Evolutionary conservation across 176 grass and related monocot species (phyloP).

Genomic region (Oryza punctata): DNA sequence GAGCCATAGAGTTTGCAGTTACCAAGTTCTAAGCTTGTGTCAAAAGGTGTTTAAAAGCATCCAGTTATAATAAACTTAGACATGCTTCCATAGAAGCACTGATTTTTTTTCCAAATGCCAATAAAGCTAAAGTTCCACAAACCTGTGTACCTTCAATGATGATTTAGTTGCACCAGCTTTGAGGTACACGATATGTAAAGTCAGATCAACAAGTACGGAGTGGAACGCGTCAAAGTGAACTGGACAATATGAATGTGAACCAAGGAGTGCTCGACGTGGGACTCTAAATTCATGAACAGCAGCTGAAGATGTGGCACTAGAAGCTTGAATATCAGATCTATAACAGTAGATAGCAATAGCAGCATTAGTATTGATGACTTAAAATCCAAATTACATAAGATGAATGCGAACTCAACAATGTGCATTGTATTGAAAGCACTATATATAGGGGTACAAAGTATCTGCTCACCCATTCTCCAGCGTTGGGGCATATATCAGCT

Average conservation of each 20-base stretch:
- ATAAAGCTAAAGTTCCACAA: conserved; percentile 78
- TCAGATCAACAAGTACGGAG: conserved; percentile 87
- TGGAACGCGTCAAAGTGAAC: conserved; percentile 97
- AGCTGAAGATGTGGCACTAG: conserved; percentile 62
- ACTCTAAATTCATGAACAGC: conserved; percentile 96
- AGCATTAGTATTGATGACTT: conserved; percentile 26
- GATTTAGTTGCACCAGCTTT: conserved; percentile 80
- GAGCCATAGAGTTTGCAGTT: conserved; percentile 5
- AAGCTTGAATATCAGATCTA: conserved; percentile 74
- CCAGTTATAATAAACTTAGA: conserved; percentile 20
- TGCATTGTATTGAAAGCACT: conserved; percentile 5
- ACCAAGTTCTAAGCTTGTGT: conserved; percentile 12
- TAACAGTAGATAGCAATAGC: conserved; percentile 38
- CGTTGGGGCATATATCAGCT: conserved; percentile 83
- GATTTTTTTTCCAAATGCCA: conserved; percentile 30
- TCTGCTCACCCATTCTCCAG: conserved; percentile 76
- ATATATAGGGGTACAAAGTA: not conserved
- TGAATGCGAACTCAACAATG: not conserved
- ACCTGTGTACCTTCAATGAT: conserved; percentile 91
- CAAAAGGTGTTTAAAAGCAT: conserved; percentile 26
- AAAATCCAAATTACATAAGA: conserved; percentile 19
- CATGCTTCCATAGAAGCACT: conserved; percentile 19
- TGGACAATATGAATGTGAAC: conserved; percentile 93
- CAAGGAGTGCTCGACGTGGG: conserved; percentile 74
- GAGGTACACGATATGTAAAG: conserved; percentile 84